A percentile compares a stretch with the other conserved stretches of the same genome.
These are phyloP conservation scores for Termitomyces sp. DNA, from an alignment of 768 basidiomycete species.

Conservation along the genomic window DNA sequence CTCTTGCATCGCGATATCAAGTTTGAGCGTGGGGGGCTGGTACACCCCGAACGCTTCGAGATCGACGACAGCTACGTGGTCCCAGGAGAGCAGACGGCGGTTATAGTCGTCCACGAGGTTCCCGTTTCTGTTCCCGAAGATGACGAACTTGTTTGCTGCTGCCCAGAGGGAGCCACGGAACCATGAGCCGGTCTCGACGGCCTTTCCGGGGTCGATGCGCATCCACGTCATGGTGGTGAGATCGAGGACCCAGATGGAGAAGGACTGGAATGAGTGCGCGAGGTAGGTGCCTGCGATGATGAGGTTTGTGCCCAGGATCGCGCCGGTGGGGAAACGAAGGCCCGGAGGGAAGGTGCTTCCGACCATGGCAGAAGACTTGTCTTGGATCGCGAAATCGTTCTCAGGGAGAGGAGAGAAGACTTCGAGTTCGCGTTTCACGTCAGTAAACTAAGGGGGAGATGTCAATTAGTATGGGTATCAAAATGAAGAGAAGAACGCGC, in stretches of 20 bases:
- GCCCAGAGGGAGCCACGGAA: constrained; percentile 90
- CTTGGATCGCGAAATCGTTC: constrained; percentile 73
- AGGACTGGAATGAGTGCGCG: constrained; percentile 90
- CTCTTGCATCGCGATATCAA: constrained; percentile 75
- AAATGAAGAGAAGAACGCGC: background rate
- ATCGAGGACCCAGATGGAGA: constrained; percentile 95
- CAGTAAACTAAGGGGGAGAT: constrained; percentile 64
- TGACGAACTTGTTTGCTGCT: constrained; percentile 79
- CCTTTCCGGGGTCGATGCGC: constrained; percentile 84
- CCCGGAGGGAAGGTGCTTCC: constrained; percentile 88
- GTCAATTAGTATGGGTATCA: constrained; percentile 14
- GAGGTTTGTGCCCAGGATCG: constrained; percentile 85
- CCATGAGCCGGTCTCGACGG: constrained; percentile 89
- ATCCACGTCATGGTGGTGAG: constrained; percentile 81
- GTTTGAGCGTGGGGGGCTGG: constrained; percentile 69
- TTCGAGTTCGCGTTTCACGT: constrained; percentile 94
- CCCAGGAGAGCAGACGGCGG: constrained; percentile 85
- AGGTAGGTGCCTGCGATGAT: constrained; percentile 96
- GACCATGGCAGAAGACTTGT: constrained; percentile 79
- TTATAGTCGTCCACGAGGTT: constrained; percentile 93
- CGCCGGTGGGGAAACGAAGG: constrained; percentile 93
- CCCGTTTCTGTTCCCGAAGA: constrained; percentile 88
- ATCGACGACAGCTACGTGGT: constrained; percentile 88
- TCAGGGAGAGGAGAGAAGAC: constrained; percentile 81
- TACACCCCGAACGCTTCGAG: constrained; percentile 96